Evolutionary conservation across 495 filamentous ascomycete genomes (phyloP).

Genomic region (Beverwykella pulmonaria): DNA sequence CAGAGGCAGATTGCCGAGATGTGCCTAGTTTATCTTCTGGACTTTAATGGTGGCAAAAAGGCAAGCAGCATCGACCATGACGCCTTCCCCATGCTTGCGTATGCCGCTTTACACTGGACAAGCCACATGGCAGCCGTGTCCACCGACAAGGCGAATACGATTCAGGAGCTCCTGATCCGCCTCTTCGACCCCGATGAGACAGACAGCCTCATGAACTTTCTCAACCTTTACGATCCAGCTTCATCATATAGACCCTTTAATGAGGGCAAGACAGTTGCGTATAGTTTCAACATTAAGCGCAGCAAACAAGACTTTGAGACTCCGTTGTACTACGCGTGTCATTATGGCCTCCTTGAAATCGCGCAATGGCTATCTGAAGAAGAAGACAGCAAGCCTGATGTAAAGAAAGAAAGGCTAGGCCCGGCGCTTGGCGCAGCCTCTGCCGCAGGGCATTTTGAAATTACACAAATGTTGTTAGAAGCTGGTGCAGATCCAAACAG

Average conservation of each 20-base stretch:
- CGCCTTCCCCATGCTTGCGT: conserved; percentile 6
- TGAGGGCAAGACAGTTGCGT: background rate
- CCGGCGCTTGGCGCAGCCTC: conserved; percentile 13
- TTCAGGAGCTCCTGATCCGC: conserved; percentile 4
- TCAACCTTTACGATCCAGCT: conserved; percentile 3
- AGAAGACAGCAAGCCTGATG: background rate
- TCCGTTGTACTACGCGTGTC: conserved; percentile 1
- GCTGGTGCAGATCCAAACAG: background rate
- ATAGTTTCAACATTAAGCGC: background rate
- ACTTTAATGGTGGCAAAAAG: conserved; percentile 10
- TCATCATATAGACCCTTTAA: background rate
- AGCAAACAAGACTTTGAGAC: conserved; percentile 3
- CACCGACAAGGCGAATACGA: background rate
- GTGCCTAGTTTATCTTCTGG: conserved; percentile 4
- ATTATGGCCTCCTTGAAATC: background rate
- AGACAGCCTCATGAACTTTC: background rate
- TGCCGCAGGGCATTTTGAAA: background rate
- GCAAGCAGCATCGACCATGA: background rate
- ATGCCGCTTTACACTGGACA: conserved; percentile 1
- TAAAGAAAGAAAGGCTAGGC: background rate
- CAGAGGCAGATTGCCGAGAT: background rate
- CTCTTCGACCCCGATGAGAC: conserved; percentile 9
- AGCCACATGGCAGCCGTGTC: background rate
- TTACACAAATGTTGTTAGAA: background rate
- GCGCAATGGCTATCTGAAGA: conserved; percentile 3